Percentiles rank a stretch among this genome's conserved stretches.
These are phyloP conservation scores for Apiotrichum porosum DNA, from an alignment of 1,284 basidiomycete genomes.

Conservation along the genomic window DNA sequence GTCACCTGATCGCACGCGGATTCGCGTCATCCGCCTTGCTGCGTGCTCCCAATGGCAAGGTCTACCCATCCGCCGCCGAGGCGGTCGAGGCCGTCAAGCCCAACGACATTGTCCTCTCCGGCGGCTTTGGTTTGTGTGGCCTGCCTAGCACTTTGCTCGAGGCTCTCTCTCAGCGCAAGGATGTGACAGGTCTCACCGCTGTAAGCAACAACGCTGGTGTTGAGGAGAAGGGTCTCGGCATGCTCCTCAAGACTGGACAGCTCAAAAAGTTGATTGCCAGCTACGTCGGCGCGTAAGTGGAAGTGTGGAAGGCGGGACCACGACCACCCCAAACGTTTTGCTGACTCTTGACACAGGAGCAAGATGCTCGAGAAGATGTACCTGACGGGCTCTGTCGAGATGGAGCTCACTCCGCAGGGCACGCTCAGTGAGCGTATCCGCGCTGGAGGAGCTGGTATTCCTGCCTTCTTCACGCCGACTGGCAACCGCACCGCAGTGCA, in stretches of 20 bases:
- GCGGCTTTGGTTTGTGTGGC: constrained; percentile 53
- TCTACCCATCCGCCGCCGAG: constrained; percentile 72
- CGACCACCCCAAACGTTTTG: too few species aligned
- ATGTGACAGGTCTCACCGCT: constrained; percentile 66
- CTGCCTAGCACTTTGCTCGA: constrained; percentile 70
- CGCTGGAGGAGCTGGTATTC: constrained; percentile 89
- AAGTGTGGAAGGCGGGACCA: too few species aligned
- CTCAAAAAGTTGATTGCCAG: constrained; percentile 78
- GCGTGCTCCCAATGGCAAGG: constrained; percentile 51
- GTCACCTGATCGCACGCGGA: constrained; percentile 3
- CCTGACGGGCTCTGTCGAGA: constrained; percentile 72
- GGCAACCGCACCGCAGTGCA: constrained; percentile 55
- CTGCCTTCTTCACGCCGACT: constrained; percentile 92
- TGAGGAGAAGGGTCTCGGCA: constrained; percentile 52
- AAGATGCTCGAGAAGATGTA: constrained; percentile 58
- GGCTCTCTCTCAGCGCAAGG: constrained; percentile 63
- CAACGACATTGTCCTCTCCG: constrained; percentile 72
- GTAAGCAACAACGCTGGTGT: constrained; percentile 86
- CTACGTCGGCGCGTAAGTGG: constrained; percentile 62
- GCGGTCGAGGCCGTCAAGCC: constrained; percentile 77
- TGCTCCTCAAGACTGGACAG: constrained; percentile 65
- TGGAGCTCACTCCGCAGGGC: constrained; percentile 85
- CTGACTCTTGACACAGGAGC: too few species aligned
- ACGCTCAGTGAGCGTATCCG: constrained; percentile 87
- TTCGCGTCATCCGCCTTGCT: constrained; percentile 5